Conservation (phyloP, 805 yeast species). For the Brettanomyces nanus region DNA sequence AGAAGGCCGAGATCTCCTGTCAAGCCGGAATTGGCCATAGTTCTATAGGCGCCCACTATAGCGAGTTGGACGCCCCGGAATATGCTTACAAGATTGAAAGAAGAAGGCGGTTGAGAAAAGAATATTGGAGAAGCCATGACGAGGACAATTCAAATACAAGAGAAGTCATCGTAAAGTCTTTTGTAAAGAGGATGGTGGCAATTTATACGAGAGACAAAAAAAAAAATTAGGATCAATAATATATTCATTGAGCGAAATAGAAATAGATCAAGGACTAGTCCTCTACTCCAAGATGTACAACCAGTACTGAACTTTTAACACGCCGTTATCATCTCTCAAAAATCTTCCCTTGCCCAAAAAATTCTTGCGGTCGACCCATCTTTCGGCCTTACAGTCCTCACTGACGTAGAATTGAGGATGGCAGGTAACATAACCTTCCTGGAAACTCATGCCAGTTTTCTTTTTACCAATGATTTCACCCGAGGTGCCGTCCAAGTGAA, state of each 20-base stretch:
- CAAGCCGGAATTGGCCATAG: neutral
- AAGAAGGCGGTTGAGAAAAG: constrained; percentile 4
- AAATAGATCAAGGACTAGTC: no score
- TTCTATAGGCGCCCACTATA: constrained; percentile 3
- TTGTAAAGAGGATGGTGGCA: no score
- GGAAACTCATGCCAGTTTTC: constrained; percentile 26
- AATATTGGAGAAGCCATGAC: constrained; percentile 4
- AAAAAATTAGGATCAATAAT: no score
- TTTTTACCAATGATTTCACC: constrained; percentile 28
- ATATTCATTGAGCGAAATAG: no score
- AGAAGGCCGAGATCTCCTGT: neutral
- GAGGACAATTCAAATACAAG: no score
- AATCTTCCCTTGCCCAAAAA: constrained; percentile 56
- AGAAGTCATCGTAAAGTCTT: no score
- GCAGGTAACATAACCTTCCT: constrained; percentile 41
- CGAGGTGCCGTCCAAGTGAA: constrained; percentile 29
- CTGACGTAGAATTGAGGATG: constrained; percentile 39
- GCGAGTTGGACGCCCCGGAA: constrained; percentile 4
- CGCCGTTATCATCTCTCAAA: constrained; percentile 36
- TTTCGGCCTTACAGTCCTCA: constrained; percentile 32
- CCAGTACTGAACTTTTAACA: constrained; percentile 46
- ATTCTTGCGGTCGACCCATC: constrained; percentile 44
- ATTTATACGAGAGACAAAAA: no score
- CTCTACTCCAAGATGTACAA: constrained; percentile 31
- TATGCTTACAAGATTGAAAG: neutral